Evolutionary conservation across 2,329 filamentous ascomycete species (phyloP).

Genomic region (Amphichorda felina): DNA sequence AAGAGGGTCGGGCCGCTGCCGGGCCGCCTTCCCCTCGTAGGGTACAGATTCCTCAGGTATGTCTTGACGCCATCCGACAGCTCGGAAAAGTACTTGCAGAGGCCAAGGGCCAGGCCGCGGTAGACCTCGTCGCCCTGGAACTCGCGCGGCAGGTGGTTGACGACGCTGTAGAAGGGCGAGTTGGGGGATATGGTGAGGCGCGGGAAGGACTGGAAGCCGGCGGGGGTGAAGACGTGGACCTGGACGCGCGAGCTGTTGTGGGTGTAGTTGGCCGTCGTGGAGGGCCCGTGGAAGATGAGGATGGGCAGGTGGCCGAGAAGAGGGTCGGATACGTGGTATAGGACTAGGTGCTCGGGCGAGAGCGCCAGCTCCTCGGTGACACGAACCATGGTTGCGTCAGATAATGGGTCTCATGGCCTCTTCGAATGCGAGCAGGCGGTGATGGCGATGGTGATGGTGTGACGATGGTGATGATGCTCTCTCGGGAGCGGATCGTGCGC

Average conservation of each 20-base stretch:
- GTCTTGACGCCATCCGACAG: constrained; percentile 66
- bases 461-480: not conserved
- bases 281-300: constrained; percentile 84
- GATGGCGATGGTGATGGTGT: not conserved
- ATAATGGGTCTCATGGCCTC: constrained; percentile 13
- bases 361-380: constrained; percentile 68
- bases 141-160: constrained; percentile 81
- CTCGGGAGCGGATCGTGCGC: not conserved
- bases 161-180: constrained; percentile 81
- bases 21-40: constrained; percentile 43
- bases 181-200: constrained; percentile 89
- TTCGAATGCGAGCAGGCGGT: no score
- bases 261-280: constrained; percentile 77
- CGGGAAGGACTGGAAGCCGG: constrained; percentile 80
- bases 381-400: constrained; percentile 60
- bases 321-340: constrained; percentile 83
- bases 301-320: constrained; percentile 71
- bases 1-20: constrained; percentile 62
- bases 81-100: constrained; percentile 91
- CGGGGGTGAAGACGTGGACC: constrained; percentile 81
- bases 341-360: constrained; percentile 68
- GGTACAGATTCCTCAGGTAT: constrained; percentile 49
- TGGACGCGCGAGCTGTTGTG: constrained; percentile 89
- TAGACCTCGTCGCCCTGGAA: constrained; percentile 93
- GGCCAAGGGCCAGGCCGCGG: constrained; percentile 79